Evolutionary conservation across 2,329 filamentous ascomycete species (phyloP).

Genomic region (Karstenula rhodostoma): DNA sequence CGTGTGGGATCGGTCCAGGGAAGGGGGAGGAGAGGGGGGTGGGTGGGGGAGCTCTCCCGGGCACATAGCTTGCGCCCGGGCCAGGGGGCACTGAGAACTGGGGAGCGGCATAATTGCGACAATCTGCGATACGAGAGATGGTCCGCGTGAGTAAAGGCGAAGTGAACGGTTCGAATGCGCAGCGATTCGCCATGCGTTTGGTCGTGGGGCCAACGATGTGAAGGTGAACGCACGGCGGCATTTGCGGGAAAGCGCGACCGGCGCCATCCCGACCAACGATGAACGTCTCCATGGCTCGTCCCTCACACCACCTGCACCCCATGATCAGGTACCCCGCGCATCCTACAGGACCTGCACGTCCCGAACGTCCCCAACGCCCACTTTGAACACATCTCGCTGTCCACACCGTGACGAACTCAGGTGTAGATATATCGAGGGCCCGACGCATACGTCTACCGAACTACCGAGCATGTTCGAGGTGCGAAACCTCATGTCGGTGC

Average conservation of each 20-base stretch:
- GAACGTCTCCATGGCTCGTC: not conserved
- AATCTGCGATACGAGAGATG: not conserved
- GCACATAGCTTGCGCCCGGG: slow-evolving; percentile 10
- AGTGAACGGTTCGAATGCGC: not conserved
- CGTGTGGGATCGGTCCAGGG: slow-evolving; percentile 6
- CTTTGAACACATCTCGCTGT: no score
- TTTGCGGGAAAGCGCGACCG: slow-evolving; percentile 12
- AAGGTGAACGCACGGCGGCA: not conserved
- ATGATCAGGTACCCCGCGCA: not conserved
- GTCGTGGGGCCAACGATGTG: not conserved
- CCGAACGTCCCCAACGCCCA: not conserved
- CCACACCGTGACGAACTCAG: not conserved
- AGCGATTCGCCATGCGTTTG: not conserved
- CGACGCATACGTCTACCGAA: not conserved
- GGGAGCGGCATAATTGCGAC: not conserved
- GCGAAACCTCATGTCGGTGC: not conserved
- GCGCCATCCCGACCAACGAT: not conserved
- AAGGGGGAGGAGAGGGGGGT: slow-evolving; percentile 9
- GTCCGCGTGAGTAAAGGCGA: not conserved
- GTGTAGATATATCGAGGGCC: not conserved
- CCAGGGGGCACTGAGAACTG: not conserved
- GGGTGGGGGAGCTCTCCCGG: slow-evolving; percentile 4
- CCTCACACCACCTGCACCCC: slow-evolving; percentile 1
- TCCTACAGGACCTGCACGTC: not conserved
- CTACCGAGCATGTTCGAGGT: slow-evolving; percentile 19